phyloP scores from a whole-genome alignment of 805 yeast species.

The Wickerhamiella sorbophila region DNA sequence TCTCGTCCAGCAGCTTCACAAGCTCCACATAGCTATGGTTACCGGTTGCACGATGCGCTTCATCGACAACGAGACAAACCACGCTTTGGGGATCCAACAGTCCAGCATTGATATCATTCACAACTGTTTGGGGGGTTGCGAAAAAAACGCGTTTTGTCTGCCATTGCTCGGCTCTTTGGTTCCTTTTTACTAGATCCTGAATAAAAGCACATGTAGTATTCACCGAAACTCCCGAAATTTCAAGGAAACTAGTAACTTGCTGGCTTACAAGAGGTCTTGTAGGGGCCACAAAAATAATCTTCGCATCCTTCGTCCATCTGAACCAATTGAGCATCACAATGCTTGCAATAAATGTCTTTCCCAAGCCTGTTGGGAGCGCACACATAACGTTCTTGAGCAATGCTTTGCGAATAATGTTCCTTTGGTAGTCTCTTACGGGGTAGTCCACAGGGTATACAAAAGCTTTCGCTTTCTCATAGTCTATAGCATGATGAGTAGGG shows the following conservation, averaged over 20 bases:
- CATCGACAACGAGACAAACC: slow-evolving; percentile 74
- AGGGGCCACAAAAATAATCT: slow-evolving; percentile 91
- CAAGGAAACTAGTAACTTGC: slow-evolving; percentile 84
- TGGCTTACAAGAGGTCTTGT: slow-evolving; percentile 93
- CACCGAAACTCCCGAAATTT: slow-evolving; percentile 70
- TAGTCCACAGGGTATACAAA: slow-evolving; percentile 78
- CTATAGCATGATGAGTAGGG: slow-evolving; percentile 30
- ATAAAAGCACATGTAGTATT: slow-evolving; percentile 35
- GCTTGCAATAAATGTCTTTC: slow-evolving; percentile 92
- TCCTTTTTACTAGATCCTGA: slow-evolving; percentile 36
- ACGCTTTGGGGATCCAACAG: slow-evolving; percentile 60
- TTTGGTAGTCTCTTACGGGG: slow-evolving; percentile 79
- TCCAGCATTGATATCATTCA: slow-evolving; percentile 71
- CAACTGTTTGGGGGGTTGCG: slow-evolving; percentile 93
- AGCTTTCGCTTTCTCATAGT: slow-evolving; percentile 27
- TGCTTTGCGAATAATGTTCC: slow-evolving; percentile 58
- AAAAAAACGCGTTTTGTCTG: slow-evolving; percentile 62
- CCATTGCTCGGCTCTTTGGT: slow-evolving; percentile 71
- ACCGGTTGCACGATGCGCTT: slow-evolving; percentile 89
- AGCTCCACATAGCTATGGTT: slow-evolving; percentile 80
- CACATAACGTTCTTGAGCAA: slow-evolving; percentile 63
- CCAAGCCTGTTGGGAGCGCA: slow-evolving; percentile 94
- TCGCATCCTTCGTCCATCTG: slow-evolving; percentile 69
- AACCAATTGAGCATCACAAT: slow-evolving; percentile 82
- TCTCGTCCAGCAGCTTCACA: slow-evolving; percentile 48